Evolutionary conservation across 2,329 filamentous ascomycete species (phyloP).

Genomic region (Trichophyton equinum): DNA sequence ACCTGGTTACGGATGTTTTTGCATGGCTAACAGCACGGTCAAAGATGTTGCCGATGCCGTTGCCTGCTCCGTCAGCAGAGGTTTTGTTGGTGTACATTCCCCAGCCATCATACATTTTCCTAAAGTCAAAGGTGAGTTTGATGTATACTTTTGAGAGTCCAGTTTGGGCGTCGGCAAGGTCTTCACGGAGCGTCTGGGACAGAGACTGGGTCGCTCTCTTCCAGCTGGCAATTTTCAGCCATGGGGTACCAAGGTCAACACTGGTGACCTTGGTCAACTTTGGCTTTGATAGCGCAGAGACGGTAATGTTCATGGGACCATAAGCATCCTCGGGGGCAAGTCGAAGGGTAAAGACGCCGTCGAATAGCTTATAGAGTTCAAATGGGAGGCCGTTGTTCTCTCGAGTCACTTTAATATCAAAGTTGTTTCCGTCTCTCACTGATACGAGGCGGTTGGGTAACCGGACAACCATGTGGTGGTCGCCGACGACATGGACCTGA

Average conservation of each 20-base stretch:
- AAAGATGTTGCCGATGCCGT: neutral
- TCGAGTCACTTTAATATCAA: conserved; percentile 39
- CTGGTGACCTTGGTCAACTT: conserved; percentile 25
- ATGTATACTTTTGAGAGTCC: conserved; percentile 27
- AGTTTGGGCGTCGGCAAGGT: conserved; percentile 28
- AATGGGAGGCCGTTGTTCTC: conserved; percentile 29
- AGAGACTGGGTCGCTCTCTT: conserved; percentile 29
- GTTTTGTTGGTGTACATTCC: neutral
- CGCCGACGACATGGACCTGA: conserved; percentile 42
- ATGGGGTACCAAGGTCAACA: conserved; percentile 35
- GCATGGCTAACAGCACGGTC: neutral
- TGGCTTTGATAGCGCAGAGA: conserved; percentile 29
- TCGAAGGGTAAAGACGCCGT: conserved; percentile 42
- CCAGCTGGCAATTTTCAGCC: conserved; percentile 37
- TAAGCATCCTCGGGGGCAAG: conserved; percentile 39
- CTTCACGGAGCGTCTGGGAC: conserved; percentile 25
- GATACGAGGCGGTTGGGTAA: conserved; percentile 34
- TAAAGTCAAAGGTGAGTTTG: conserved; percentile 28
- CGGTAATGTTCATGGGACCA: conserved; percentile 38
- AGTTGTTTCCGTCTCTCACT: conserved; percentile 32
- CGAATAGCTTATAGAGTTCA: conserved; percentile 38
- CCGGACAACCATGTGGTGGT: conserved; percentile 42
- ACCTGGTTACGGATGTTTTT: neutral
- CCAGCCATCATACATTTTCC: conserved; percentile 22
- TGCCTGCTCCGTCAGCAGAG: too few species aligned